phyloP scores from a whole-genome alignment of 495 filamentous ascomycete species.

The Penicillium coffeae region DNA sequence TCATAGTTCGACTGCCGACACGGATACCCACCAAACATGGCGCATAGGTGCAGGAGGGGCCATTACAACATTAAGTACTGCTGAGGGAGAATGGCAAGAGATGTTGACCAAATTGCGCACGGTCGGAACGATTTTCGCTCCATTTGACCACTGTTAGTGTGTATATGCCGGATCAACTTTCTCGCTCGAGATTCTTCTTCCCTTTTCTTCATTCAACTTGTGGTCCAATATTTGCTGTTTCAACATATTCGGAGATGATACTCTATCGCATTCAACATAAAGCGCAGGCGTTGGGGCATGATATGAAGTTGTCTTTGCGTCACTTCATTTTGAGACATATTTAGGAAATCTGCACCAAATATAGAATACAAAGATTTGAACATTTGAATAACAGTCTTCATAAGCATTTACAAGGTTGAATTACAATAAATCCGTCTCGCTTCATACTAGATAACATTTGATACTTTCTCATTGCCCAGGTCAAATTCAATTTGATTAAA shows the following conservation, averaged over 20 bases:
- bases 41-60: constrained; percentile 85
- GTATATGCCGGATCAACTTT: too few species aligned
- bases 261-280: constrained; percentile 34
- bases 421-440: too few species aligned
- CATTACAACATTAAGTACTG: constrained; percentile 73
- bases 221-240: constrained; percentile 18
- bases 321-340: too few species aligned
- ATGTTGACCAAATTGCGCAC: constrained; percentile 79
- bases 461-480: too few species aligned
- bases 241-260: constrained; percentile 24
- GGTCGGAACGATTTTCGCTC: constrained; percentile 51
- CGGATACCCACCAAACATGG: constrained; percentile 61
- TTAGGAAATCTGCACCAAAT: too few species aligned
- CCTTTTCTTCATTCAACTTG: constrained; percentile 8
- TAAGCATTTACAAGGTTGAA: too few species aligned
- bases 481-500: too few species aligned
- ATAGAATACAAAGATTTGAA: too few species aligned
- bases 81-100: constrained; percentile 81
- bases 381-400: too few species aligned
- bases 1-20: constrained; percentile 35
- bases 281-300: constrained; percentile 21
- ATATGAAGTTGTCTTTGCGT: not conserved
- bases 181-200: not conserved
- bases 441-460: too few species aligned
- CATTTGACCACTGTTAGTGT: constrained; percentile 14